Evolutionary conservation across 225 moss, liverwort and hornwort species (phyloP).

Genomic region (Physcomitrium patens): DNA sequence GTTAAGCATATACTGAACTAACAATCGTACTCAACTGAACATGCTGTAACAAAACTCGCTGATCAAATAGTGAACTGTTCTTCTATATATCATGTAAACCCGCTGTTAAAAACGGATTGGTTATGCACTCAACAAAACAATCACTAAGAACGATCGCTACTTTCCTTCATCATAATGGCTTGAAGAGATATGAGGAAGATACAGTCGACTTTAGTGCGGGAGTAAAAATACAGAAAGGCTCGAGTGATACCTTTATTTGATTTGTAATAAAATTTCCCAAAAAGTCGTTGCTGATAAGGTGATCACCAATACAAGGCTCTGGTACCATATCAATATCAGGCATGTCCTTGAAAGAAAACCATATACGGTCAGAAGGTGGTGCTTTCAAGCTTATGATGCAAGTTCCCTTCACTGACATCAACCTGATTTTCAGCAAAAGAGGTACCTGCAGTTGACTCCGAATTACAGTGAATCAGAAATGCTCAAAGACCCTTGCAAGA

Average conservation of each 20-base stretch:
- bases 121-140: not conserved
- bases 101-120: not conserved
- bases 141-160: not conserved
- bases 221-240: not conserved
- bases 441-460: slow-evolving; percentile 55
- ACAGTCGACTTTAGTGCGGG: not conserved
- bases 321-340: slow-evolving; percentile 62
- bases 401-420: slow-evolving; percentile 67
- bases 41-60: not conserved
- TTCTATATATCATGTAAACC: not conserved
- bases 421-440: slow-evolving; percentile 64
- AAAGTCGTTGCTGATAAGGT: slow-evolving; percentile 68
- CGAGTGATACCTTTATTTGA: slow-evolving; percentile 66
- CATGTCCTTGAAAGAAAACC: slow-evolving; percentile 75
- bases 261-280: slow-evolving; percentile 67
- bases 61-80: not conserved
- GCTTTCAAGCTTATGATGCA: slow-evolving; percentile 65
- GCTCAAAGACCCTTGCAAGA: no score
- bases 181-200: not conserved
- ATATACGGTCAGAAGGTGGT: slow-evolving; percentile 75
- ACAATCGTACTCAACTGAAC: not conserved
- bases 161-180: not conserved
- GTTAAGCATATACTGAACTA: not conserved
- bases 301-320: slow-evolving; percentile 83
- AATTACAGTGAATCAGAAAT: not conserved